A percentile compares a stretch with the other conserved stretches of the same genome.
These are phyloP conservation scores for Selaginella moellendorffii DNA, from an alignment of 75 land plant species.

Conservation along the genomic window DNA sequence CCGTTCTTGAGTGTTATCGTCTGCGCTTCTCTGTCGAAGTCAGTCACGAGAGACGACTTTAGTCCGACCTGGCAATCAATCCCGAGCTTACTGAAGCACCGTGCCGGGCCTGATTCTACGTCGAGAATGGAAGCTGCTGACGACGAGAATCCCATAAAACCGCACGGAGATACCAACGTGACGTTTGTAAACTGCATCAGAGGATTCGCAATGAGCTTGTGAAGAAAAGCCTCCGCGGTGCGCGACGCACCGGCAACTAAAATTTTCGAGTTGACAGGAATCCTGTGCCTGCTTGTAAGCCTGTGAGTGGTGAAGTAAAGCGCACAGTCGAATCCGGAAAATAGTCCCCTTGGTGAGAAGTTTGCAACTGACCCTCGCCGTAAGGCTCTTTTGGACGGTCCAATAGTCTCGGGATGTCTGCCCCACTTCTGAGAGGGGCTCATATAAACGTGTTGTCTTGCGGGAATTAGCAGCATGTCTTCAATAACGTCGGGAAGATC, in stretches of 20 bases:
- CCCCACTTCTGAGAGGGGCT: conserved; percentile 5
- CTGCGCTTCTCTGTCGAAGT: conserved; percentile 8
- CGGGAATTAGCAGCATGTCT: conserved; percentile 14
- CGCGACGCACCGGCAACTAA: conserved; percentile 17
- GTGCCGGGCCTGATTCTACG: conserved; percentile 13
- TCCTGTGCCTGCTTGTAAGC: conserved; percentile 11
- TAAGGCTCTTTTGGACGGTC: background rate
- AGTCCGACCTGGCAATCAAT: conserved; percentile 13
- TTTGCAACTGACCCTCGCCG: background rate
- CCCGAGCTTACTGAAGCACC: conserved; percentile 14
- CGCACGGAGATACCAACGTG: conserved; percentile 15
- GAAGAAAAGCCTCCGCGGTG: conserved; percentile 16
- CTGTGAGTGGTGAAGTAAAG: conserved; percentile 15
- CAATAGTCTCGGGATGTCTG: background rate
- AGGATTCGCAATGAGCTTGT: conserved; percentile 4
- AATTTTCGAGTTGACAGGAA: conserved; percentile 14
- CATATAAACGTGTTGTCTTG: conserved; percentile 14
- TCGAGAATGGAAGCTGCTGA: background rate
- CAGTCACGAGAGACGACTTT: background rate
- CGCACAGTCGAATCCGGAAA: conserved; percentile 17
- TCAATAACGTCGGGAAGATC: conserved; percentile 12
- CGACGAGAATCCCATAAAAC: background rate
- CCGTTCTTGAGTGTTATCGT: background rate
- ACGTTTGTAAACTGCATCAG: conserved; percentile 14
- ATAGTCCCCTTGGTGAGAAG: conserved; percentile 8